Base-by-base conservation (phyloP, 169 alveolate species). In the Plasmodium cynomolgi region DNA sequence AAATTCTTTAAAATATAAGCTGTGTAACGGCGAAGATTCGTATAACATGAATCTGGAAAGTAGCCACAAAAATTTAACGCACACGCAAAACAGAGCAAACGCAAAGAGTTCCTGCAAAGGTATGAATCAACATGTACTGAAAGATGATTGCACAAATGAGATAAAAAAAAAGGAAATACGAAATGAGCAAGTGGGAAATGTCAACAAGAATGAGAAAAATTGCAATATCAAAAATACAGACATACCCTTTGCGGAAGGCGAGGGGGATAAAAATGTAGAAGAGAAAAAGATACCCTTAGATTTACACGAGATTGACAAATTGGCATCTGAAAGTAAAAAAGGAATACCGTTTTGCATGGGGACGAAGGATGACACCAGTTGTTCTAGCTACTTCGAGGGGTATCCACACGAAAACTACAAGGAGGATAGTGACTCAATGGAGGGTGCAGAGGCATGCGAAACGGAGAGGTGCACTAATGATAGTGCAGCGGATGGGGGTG, bases 241-340 rank as follows among this genome's bases (percentile, higher is more conserved):
- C 74, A 81, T 2, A 47, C 54, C 39, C 13, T 39, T 81, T n/a
- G 37, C 1, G 39, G 37, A 81, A 41, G 50, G 13, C 33, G 72
- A 81, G 41, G 58, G 54, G 34, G 17, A 13, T 81, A 44, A 81
- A 81, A n/a, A 68, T 20, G 37, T 68, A 68, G 77, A 68, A 15
- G 29, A 37, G 58, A 37, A 77, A 33, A 37, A 29, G 13, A 77
- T 31, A 20, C 41, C 84, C 50, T 56, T 34, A 83, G 79, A 83
- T 83, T 56, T 83, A 56, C 71, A 83, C 39, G 79, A 31, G 31
- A 29, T 8, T 50, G 81, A 83, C 39, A 83, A 83, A 58, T 54
- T 29, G 62, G 33, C 31, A 33, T 29, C 0, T 54, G 37, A 5
- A 56, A 58, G 72, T 58, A 17, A 50, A 83, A 62, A 83, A 80